phyloP scores from a whole-genome alignment of 208 protist genomes.

The Angomonas ambiguus region DNA sequence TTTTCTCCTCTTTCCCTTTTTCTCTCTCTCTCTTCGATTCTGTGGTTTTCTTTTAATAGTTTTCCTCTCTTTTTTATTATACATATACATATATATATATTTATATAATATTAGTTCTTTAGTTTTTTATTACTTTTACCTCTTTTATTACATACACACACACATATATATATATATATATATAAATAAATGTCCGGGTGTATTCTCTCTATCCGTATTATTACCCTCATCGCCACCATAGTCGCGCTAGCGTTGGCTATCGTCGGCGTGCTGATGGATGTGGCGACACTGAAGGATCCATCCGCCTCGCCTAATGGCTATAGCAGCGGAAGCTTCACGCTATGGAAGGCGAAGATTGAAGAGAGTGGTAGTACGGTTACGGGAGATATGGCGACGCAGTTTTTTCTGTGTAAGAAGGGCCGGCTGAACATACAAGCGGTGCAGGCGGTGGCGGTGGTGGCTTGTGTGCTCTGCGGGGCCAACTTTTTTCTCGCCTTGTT shows the following conservation, averaged over 20 bases:
- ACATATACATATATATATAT: background rate
- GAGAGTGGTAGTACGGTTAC: no score
- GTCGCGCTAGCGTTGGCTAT: slow-evolving; percentile 11
- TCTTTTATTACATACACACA: background rate
- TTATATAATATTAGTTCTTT: background rate
- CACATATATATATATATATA: no score
- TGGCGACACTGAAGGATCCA: background rate
- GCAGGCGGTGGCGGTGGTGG: slow-evolving; percentile 25
- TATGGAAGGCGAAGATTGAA: no score
- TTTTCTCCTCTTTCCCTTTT: no score
- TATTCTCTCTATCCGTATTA: background rate
- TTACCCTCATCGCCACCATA: background rate
- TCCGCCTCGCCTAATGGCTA: background rate
- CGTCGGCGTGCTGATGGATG: background rate
- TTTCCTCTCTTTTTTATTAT: slow-evolving; percentile 6
- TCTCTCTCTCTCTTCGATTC: slow-evolving; percentile 19
- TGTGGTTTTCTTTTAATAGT: slow-evolving; percentile 11
- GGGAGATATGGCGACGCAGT: slow-evolving; percentile 16
- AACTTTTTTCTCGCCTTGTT: slow-evolving; percentile 32
- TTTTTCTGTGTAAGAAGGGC: slow-evolving; percentile 29
- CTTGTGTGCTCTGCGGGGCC: slow-evolving; percentile 14
- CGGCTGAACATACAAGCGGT: slow-evolving; percentile 24
- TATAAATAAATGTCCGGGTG: background rate
- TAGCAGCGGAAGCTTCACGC: background rate
- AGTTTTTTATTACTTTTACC: slow-evolving; percentile 3